Conservation (phyloP, 2,329 filamentous ascomycete species). For the Grosmannia serpens region DNA sequence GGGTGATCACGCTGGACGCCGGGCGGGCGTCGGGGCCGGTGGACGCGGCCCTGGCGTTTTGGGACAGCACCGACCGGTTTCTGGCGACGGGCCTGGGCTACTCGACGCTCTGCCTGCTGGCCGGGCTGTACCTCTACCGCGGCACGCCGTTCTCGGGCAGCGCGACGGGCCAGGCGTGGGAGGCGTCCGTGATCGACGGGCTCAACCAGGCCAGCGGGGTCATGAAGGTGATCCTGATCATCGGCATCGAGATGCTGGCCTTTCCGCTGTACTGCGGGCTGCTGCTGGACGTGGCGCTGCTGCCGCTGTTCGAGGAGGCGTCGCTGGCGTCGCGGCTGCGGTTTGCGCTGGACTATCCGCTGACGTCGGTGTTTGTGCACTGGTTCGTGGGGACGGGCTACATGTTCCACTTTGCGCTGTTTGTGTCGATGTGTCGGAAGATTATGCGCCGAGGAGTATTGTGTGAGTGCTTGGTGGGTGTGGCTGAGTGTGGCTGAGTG, state of each 20-base stretch:
- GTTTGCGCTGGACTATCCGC: conserved; percentile 68
- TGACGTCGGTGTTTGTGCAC: conserved; percentile 90
- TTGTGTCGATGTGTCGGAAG: conserved; percentile 97
- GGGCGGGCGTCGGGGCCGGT: conserved; percentile 25
- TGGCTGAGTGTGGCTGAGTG: not conserved
- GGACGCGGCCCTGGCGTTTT: conserved; percentile 52
- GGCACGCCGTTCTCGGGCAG: conserved; percentile 55
- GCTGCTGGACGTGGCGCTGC: conserved; percentile 74
- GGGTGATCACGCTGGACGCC: conserved; percentile 46
- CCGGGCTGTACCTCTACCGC: conserved; percentile 67
- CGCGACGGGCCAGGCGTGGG: conserved; percentile 48
- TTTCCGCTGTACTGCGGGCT: conserved; percentile 94
- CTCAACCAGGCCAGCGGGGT: conserved; percentile 92
- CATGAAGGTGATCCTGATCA: conserved; percentile 95
- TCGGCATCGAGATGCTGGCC: conserved; percentile 96
- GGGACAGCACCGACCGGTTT: conserved; percentile 53
- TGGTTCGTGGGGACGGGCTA: conserved; percentile 99
- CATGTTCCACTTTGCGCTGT: conserved; percentile 99
- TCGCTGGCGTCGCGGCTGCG: conserved; percentile 65
- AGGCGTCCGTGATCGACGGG: conserved; percentile 69
- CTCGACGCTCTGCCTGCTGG: conserved; percentile 58
- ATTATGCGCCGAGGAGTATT: conserved; percentile 92
- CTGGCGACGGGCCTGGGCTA: conserved; percentile 76
- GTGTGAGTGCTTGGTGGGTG: conserved; percentile 43
- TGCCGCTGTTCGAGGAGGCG: conserved; percentile 78